Conservation (phyloP, 83 land plant species). For the Picea engelmannii region DNA sequence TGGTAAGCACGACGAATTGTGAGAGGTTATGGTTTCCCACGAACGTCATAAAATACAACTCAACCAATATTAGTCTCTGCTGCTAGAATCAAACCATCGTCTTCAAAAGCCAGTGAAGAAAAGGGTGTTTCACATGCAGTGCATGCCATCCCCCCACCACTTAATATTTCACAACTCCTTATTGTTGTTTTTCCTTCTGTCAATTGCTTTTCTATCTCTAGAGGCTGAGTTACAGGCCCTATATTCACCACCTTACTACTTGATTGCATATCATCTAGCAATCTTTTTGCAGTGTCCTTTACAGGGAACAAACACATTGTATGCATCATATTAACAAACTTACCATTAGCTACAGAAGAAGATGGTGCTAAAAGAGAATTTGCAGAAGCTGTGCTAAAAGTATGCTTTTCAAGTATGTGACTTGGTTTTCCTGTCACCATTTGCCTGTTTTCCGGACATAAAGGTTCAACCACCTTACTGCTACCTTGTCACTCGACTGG, state of each 20-base stretch:
- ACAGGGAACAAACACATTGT: neutral
- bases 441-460: neutral
- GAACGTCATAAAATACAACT: too few species aligned
- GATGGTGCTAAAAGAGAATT: neutral
- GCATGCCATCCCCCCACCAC: too few species aligned
- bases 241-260: neutral
- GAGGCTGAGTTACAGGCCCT: neutral
- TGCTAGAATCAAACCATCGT: too few species aligned
- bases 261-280: neutral
- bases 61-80: too few species aligned
- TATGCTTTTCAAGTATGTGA: neutral
- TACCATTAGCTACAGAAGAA: neutral
- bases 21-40: too few species aligned
- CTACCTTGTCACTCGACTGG: neutral
- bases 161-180: too few species aligned
- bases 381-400: neutral
- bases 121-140: too few species aligned
- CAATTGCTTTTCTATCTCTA: neutral
- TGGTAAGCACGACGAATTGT: too few species aligned
- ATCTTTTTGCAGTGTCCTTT: conserved; percentile 7
- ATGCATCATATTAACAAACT: neutral
- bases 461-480: neutral
- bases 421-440: neutral
- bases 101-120: too few species aligned
- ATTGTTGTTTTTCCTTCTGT: too few species aligned